Base-by-base conservation (phyloP, 306 rosid genomes). In the Oxytropis ochrocephala region DNA sequence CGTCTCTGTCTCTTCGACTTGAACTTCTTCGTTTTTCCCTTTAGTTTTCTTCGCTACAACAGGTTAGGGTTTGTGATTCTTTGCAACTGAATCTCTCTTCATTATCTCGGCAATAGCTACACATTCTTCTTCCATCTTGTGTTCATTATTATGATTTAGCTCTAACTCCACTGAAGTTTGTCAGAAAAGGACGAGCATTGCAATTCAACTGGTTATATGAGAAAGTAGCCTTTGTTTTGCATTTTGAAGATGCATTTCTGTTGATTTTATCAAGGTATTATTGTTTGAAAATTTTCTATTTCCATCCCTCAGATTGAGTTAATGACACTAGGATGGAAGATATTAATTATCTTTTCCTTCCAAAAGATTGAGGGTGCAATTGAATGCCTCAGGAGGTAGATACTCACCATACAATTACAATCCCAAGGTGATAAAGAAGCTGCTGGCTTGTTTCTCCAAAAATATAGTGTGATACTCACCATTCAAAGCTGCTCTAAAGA, bases 141-240 rank as follows among this genome's bases (percentile, higher is more conserved):
- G 38, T 43, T 73, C 57, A 66, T 54, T 47, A 13, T 44, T 61
- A 24, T 80, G 56, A 43, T 78, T 69, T 60, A 61, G 74, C 30
- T 55, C 80, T 78, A 73, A 80, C 64, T 54, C 59, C 64, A 4
- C 43, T 30, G 61, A 56, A n/a, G 66, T 16, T 81, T 76, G 29
- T 66, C 81, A 94, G 98, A 52, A 94, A 94, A 78, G 98, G 98
- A 64, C 98, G 90, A 70, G 97, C 98, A 21, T 71, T 94, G 83
- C 98, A 94, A 74, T 94, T 94, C 80, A 94, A 94, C 81, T 94
- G 97, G 97, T 66, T 94, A 47, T 82, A 82, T 71, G 90, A 82
- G 82, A 79, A 87, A 88, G 95, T 82, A 73, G 96, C 98, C 69
- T 87, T 94, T 79, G 52, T 88, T 49, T 76, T 84, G 66, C 79